Evolutionary conservation across 2,329 filamentous ascomycete genomes (phyloP).

Genomic region (Colletotrichum costaricense): DNA sequence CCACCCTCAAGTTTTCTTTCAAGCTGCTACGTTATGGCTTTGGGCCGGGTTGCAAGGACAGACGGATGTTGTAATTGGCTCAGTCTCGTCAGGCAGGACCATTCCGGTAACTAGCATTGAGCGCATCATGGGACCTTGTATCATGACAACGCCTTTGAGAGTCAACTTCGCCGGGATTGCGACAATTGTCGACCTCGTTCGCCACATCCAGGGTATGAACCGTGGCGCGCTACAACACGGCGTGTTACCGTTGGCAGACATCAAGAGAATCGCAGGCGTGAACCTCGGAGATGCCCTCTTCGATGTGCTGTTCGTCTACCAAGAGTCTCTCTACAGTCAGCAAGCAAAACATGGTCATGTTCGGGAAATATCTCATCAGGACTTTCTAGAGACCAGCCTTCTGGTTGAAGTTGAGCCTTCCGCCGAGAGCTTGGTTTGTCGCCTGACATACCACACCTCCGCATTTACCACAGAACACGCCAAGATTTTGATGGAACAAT

Average conservation of each 20-base stretch:
- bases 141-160: constrained; percentile 80
- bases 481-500: constrained; percentile 67
- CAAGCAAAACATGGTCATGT: constrained; percentile 49
- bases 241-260: constrained; percentile 73
- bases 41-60: constrained; percentile 73
- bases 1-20: constrained; percentile 79
- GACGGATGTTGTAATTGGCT: constrained; percentile 78
- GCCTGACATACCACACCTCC: constrained; percentile 60
- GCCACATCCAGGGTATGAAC: constrained; percentile 73
- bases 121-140: constrained; percentile 81
- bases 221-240: constrained; percentile 73
- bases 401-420: constrained; percentile 81
- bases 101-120: constrained; percentile 78
- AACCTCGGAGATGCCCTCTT: constrained; percentile 72
- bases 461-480: constrained; percentile 67
- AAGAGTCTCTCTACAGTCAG: constrained; percentile 72
- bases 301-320: constrained; percentile 85
- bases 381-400: constrained; percentile 81
- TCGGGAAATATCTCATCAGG: constrained; percentile 68
- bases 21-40: constrained; percentile 76
- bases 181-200: constrained; percentile 70
- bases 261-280: constrained; percentile 70
- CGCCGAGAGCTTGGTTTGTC: constrained; percentile 52
- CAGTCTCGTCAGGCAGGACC: constrained; percentile 84
- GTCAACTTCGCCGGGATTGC: constrained; percentile 64